Evolutionary conservation across 179 eudicot species (phyloP), one percentile per base, ranked within the genome.

Genomic region (Drosera spatulata): DNA sequence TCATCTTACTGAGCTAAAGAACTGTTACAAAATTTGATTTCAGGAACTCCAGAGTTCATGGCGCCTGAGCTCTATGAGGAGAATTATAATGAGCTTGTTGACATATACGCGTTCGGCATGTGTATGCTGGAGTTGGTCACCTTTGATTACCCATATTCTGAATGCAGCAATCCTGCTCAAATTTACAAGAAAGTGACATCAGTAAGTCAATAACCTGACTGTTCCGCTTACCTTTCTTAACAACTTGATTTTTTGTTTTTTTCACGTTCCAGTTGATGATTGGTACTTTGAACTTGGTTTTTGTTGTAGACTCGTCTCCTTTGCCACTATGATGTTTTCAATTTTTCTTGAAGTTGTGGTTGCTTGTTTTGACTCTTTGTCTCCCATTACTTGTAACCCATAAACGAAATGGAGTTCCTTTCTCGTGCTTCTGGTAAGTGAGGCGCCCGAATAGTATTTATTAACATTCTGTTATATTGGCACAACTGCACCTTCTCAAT

Each of bases 11-110:
- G 8, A 43, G 45, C 45, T 7, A 2, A 43, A 43, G 45, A 4
- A 43, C 0, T 43, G 33, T 43, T 43, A 7, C 8, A 43, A 43
- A 43, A 43, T 43, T 53, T 65, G 60, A 64, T 60, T 55, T 73
- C 63, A 93, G 99, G 99, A 48, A 93, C 99, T 15, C 99, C 97
- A 3, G 95, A 91, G 67, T 90, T 90, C 69, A 90, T 90, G 97
- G 97, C 97, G 61, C 97, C 95, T 4, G 97, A 91, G 69, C 88
- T 91, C 57, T 91, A 91, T 58, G 95, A 91, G 72, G 97, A 87
- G 77, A 82, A 87, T 53, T 91, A 91, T 71, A 83, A 91, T 63
- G 96, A 91, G 73, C 97, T 91, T 49, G 97, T 91, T 63, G 97
- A 91, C 74, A 83, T 91, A 41, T 91, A 91, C 71, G 93, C 94